A percentile compares a stretch with the other conserved stretches of the same genome.
Evolutionary conservation across 768 basidiomycete genomes (phyloP).

Genomic region (Mycena belliarum): DNA sequence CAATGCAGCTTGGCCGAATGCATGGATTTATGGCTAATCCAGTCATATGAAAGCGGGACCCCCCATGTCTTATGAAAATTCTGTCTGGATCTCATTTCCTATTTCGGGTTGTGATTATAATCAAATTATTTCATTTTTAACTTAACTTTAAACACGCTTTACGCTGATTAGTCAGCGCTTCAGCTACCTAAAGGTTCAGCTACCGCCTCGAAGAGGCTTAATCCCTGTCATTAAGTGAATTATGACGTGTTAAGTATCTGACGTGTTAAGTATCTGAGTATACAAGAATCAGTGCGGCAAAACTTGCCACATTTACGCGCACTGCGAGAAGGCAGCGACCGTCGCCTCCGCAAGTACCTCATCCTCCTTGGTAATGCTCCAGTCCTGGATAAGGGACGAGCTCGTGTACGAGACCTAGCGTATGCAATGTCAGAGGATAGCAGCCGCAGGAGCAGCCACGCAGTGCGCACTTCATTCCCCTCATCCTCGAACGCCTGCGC

Average conservation of each 20-base stretch:
- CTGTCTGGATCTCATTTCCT: too few relatives aligned
- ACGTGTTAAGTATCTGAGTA: too few relatives aligned
- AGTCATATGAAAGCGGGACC: too few relatives aligned
- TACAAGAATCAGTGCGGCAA: too few relatives aligned
- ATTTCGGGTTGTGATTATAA: too few relatives aligned
- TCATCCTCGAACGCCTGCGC: not conserved
- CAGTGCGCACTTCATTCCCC: not conserved
- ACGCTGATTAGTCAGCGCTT: not conserved
- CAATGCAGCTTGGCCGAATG: too few relatives aligned
- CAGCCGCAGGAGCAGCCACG: too few relatives aligned
- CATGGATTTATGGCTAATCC: too few relatives aligned
- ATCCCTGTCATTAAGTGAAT: not conserved
- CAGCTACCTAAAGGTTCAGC: not conserved
- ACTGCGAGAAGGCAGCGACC: not conserved
- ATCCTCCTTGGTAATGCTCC: not conserved
- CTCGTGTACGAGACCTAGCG: not conserved
- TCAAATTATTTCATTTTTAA: not conserved
- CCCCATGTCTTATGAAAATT: too few relatives aligned
- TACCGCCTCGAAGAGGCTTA: not conserved
- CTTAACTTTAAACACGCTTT: not conserved
- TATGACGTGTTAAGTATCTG: too few relatives aligned
- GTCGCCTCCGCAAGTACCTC: not conserved
- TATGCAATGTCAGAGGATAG: not conserved
- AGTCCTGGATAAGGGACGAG: not conserved
- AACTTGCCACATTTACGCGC: too few relatives aligned